These are phyloP conservation scores for Neopestalotiopsis sp. DNA, from an alignment of 2,329 filamentous ascomycete species.

Conservation along the genomic window DNA sequence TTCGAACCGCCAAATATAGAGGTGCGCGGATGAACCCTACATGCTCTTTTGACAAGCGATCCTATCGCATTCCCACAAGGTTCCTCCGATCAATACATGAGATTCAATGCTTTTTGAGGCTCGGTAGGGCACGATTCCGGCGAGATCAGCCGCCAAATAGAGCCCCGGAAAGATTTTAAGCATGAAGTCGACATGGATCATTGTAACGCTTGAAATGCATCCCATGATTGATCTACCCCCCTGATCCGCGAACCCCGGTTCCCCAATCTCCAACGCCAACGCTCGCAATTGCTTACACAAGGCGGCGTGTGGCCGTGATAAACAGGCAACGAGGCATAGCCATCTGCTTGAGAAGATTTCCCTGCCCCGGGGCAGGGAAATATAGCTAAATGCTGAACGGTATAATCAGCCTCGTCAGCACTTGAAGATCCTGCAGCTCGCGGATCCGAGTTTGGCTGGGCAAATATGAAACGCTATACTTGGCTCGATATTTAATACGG, in stretches of 20 bases:
- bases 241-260: not conserved
- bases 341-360: not conserved
- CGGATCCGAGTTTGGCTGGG: not conserved
- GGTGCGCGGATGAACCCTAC: too few species aligned
- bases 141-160: not conserved
- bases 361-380: not conserved
- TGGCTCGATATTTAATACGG: not conserved
- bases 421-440: not conserved
- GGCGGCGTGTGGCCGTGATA: too few species aligned
- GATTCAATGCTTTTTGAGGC: not conserved
- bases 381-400: too few species aligned
- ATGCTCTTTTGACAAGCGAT: not conserved
- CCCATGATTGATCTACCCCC: not conserved
- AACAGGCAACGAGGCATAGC: not conserved
- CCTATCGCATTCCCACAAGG: not conserved
- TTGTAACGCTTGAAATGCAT: not conserved
- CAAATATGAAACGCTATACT: not conserved
- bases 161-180: not conserved
- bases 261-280: not conserved
- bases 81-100: not conserved
- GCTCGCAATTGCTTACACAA: not conserved
- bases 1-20: too few species aligned
- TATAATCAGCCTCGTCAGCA: not conserved
- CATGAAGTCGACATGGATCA: not conserved
- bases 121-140: not conserved